A percentile compares a stretch with the other conserved stretches of the same genome.
Evolutionary conservation across 148 eudicot species (phyloP).

Genomic region (Drosera capensis): DNA sequence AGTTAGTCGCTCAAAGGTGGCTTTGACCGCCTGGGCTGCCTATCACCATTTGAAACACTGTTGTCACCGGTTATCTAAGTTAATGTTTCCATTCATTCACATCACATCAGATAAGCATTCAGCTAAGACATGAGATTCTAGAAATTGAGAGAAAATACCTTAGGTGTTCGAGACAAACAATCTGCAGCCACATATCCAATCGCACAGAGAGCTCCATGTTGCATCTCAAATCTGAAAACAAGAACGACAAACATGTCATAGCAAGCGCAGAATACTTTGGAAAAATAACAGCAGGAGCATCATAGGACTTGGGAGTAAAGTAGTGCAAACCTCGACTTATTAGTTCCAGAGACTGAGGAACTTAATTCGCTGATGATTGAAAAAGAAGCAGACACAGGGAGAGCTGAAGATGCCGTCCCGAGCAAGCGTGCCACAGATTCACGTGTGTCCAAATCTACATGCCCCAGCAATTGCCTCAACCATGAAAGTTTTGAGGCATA

Average conservation of each 20-base stretch:
- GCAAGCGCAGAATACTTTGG: background rate
- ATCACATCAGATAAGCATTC: no score
- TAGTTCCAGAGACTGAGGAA: slow-evolving; percentile 30
- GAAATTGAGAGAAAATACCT: slow-evolving; percentile 27
- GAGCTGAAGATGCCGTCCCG: slow-evolving; percentile 78
- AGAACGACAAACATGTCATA: slow-evolving; percentile 7
- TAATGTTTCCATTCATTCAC: no score
- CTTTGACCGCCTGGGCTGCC: no score
- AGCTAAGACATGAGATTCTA: slow-evolving; percentile 1
- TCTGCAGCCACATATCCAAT: slow-evolving; percentile 81
- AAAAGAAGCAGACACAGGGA: slow-evolving; percentile 39
- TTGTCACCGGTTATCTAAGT: no score
- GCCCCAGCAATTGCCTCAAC: slow-evolving; percentile 67
- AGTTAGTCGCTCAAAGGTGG: no score
- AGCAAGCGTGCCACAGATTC: slow-evolving; percentile 82
- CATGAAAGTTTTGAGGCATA: slow-evolving; percentile 67
- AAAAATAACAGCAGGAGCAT: slow-evolving; percentile 1
- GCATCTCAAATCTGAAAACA: slow-evolving; percentile 64
- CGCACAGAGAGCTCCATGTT: slow-evolving; percentile 71
- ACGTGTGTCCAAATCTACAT: slow-evolving; percentile 68
- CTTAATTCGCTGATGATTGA: slow-evolving; percentile 46
- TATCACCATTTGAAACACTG: no score
- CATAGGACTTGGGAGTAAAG: slow-evolving; percentile 1
- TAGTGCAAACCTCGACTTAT: slow-evolving; percentile 44
- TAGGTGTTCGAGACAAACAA: slow-evolving; percentile 36